These are phyloP conservation scores for Rhododendron simsii DNA, from an alignment of 148 eudicot species.

Conservation along the genomic window DNA sequence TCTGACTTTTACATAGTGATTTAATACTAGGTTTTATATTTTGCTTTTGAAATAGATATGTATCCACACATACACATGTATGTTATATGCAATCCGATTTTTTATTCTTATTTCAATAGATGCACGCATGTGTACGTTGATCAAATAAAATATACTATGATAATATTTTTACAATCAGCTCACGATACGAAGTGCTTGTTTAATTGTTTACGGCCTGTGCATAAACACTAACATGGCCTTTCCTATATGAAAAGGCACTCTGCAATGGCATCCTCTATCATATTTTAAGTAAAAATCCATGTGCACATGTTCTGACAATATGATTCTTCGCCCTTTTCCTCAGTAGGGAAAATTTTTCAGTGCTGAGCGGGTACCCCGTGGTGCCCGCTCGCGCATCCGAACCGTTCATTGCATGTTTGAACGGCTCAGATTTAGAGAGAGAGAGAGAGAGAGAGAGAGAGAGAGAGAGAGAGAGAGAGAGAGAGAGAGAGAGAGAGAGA, in stretches of 20 bases:
- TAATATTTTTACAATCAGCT: neutral
- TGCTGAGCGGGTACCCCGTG: too few species aligned
- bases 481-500: too few species aligned
- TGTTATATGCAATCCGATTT: neutral
- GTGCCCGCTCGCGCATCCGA: too few species aligned
- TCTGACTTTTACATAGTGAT: neutral
- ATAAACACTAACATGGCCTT: neutral
- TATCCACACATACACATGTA: neutral
- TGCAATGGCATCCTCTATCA: neutral
- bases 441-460: too few species aligned
- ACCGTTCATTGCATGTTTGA: too few species aligned
- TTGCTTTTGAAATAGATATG: too few species aligned
- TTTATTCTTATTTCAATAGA: too few species aligned
- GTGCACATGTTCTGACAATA: neutral
- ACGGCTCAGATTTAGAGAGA: too few species aligned
- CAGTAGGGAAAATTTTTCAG: neutral
- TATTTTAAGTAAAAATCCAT: neutral
- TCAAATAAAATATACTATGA: too few species aligned
- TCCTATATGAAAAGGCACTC: neutral
- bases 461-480: too few species aligned
- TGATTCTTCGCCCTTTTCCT: neutral
- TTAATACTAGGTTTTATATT: too few species aligned
- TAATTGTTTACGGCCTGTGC: neutral
- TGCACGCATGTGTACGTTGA: neutral
- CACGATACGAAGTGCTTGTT: neutral